Percentiles rank a stretch among this genome's conserved stretches.
Conservation (phyloP, 495 filamentous ascomycete species). For the Pseudomonodictys pantanalensis region DNA sequence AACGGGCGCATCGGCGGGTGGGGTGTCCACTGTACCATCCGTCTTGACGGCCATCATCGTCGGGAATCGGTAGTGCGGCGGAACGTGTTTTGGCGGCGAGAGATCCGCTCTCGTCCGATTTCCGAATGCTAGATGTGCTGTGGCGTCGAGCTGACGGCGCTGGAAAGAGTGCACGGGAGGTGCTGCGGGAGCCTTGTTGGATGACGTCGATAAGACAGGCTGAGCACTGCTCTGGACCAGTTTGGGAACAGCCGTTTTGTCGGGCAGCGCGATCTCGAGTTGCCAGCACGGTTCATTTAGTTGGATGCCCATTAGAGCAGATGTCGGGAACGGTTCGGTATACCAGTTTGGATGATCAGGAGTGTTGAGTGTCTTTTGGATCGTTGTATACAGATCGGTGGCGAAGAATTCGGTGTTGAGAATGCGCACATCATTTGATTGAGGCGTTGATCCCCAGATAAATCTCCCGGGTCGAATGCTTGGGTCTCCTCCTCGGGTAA, state of each 20-base stretch:
- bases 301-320: not conserved
- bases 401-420: not conserved
- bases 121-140: not conserved
- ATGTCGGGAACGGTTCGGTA: not conserved
- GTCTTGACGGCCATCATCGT: no score
- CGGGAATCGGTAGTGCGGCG: no score
- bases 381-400: not conserved
- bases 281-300: slow-evolving; percentile 6
- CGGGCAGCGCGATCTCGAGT: not conserved
- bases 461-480: not conserved
- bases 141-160: not conserved
- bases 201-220: not conserved
- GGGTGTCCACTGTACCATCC: no score
- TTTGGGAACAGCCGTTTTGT: not conserved
- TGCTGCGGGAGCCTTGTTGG: not conserved
- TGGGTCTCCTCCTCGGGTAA: not conserved
- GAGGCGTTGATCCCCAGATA: not conserved
- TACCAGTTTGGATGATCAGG: not conserved
- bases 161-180: not conserved
- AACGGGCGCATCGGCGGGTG: no score
- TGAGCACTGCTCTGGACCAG: not conserved
- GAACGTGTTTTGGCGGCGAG: not conserved
- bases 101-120: not conserved
- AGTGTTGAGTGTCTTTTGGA: not conserved
- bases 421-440: not conserved